Conservation (phyloP, 1,139 yeast genomes). For the Sugiyamaella sp. region DNA sequence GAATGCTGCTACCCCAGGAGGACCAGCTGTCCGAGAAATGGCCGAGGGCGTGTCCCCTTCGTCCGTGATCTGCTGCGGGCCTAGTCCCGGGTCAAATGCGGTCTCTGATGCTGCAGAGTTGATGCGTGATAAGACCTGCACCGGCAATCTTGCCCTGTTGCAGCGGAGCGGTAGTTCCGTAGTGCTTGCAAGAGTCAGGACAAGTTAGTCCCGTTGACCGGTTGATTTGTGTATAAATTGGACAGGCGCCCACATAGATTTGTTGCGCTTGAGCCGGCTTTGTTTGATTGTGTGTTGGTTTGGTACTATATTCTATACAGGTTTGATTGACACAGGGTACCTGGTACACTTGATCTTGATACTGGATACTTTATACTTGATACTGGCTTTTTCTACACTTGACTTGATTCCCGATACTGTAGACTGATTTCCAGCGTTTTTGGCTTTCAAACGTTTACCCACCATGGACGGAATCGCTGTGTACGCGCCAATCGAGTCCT, state of each 20-base stretch:
- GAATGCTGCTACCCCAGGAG: no score
- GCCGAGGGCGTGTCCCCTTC: background rate
- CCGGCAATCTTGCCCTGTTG: background rate
- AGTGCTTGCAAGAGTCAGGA: background rate
- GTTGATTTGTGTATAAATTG: background rate
- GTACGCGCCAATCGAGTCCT: slow-evolving; percentile 14
- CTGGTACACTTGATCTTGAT: no score
- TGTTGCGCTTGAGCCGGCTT: no score
- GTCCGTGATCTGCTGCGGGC: background rate
- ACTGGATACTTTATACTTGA: no score
- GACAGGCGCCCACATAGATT: background rate
- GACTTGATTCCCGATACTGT: background rate
- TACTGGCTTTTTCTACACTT: background rate
- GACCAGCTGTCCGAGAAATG: background rate
- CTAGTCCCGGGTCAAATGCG: background rate
- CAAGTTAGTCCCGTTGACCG: background rate
- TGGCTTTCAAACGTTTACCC: background rate
- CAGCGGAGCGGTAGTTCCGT: background rate
- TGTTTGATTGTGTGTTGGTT: no score
- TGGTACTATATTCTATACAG: no score
- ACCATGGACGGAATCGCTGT: slow-evolving; percentile 20
- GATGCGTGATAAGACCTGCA: background rate
- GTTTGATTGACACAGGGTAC: no score
- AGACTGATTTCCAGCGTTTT: background rate
- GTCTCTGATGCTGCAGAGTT: background rate